Percentiles rank a stretch among this genome's conserved stretches.
phyloP scores from a whole-genome alignment of 2,329 filamentous ascomycete species.

The Fusarium luffae region DNA sequence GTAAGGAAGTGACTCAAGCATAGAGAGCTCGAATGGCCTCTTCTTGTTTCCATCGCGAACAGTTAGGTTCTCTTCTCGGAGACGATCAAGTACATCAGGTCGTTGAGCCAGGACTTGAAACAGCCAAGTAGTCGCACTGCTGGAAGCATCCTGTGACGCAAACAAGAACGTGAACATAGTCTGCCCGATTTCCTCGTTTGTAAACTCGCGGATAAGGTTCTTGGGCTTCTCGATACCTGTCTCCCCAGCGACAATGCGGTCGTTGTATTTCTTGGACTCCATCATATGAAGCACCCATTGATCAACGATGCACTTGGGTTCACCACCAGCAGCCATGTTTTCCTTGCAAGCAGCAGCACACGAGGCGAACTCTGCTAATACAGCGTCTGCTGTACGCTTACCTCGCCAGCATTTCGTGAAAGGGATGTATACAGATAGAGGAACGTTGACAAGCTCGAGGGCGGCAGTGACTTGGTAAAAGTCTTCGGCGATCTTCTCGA shows the following conservation, averaged over 20 bases:
- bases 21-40: conserved; percentile 55
- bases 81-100: conserved; percentile 58
- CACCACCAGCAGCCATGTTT: conserved; percentile 75
- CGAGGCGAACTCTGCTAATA: conserved; percentile 75
- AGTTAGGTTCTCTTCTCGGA: conserved; percentile 60
- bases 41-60: conserved; percentile 56
- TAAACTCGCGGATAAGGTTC: conserved; percentile 62
- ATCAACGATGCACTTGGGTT: conserved; percentile 79
- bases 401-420: conserved; percentile 82
- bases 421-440: conserved; percentile 74
- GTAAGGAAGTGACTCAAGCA: conserved; percentile 62
- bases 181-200: conserved; percentile 60
- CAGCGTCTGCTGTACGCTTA: conserved; percentile 78
- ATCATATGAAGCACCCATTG: conserved; percentile 81
- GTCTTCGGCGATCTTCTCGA: conserved; percentile 81
- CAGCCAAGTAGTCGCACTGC: conserved; percentile 64
- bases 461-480: conserved; percentile 83
- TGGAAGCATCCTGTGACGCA: conserved; percentile 64
- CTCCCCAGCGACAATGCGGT: conserved; percentile 70
- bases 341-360: conserved; percentile 78
- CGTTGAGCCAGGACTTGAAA: conserved; percentile 64
- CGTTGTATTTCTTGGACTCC: conserved; percentile 74
- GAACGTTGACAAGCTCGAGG: conserved; percentile 83
- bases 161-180: conserved; percentile 66
- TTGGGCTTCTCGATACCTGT: conserved; percentile 54